Evolutionary conservation across 2,329 filamentous ascomycete species (phyloP).

Genomic region (Cylindrodendrum hubeiense): DNA sequence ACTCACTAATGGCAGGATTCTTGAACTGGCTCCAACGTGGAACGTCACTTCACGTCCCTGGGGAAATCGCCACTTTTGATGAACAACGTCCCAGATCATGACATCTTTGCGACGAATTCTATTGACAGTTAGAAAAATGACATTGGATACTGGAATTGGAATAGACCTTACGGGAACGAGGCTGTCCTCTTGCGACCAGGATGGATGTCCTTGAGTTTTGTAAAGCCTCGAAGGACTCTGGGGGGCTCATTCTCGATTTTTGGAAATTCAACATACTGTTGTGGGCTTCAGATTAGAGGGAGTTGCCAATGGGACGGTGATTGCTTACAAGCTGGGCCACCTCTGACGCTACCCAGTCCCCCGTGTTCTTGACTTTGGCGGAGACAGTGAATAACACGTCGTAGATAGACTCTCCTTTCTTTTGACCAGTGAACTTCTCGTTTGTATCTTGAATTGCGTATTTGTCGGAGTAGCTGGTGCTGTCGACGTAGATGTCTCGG

Average conservation of each 20-base stretch:
- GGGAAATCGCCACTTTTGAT: not conserved
- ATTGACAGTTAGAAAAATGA: not conserved
- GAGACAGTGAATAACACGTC: not conserved
- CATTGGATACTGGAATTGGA: not conserved
- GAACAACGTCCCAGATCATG: not conserved
- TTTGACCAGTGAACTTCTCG: not conserved
- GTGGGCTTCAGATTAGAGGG: not conserved
- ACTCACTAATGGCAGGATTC: not conserved
- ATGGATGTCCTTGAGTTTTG: not conserved
- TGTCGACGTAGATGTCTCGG: not conserved
- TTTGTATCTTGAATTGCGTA: not conserved
- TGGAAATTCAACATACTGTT: not conserved
- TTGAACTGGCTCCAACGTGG: not conserved
- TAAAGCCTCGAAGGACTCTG: not conserved
- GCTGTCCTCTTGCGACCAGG: not conserved
- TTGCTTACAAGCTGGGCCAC: not conserved
- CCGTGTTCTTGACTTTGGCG: not conserved
- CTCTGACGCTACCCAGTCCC: not conserved
- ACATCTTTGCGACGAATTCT: not conserved
- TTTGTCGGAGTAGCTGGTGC: not conserved
- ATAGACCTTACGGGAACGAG: not conserved
- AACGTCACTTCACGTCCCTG: not conserved
- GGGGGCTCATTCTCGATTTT: not conserved
- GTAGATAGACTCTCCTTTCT: not conserved
- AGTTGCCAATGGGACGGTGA: not conserved